Base-by-base conservation (phyloP, 306 rosid genomes). In the Rubus parviflorus region DNA sequence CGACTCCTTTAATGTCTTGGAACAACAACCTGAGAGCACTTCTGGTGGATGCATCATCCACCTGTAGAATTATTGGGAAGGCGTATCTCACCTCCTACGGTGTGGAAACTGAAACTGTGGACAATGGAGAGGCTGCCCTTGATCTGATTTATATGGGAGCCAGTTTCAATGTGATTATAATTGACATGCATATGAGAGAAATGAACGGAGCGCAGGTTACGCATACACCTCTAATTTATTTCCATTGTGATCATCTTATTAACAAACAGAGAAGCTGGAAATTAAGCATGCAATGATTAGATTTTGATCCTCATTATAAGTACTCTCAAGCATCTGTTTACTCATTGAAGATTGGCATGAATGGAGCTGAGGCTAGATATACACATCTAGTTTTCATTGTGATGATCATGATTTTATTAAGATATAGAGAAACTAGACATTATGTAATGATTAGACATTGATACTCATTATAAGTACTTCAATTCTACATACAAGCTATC, bases 11-110 rank as follows among this genome's bases (percentile, higher is more conserved):
- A 1, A 19, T 69, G 80, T 46, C 70, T 40, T 64, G 70, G 81
- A 81, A 49, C 37, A 63, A 76, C 45, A 63, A 68, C 60, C 52
- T 76, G 61, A 76, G 52, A 13, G 81, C 78, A 2, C 70, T 81
- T 8, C 75, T 77, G 11, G 78, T 72, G 66, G 85, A 81, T 8
- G 19, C 43, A 22, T 72, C 9, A 43, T 2, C 37, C 8, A n/a
- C 35, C 7, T 70, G 68, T 15, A 30, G 70, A 45, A 11, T 23
- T 17, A 2, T 70, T 3, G 70, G 47, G 48, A 52, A 20, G 30
- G 69, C 62, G 5, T 5, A 61, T 20, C 46, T 72, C 7, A 1
- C 23, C 2, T 4, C 45, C 5, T 77, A 25, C 16, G 78, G 81
- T 10, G 78, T 72, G 6, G 61, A 53, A 13, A 22, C 78, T 52